These are phyloP conservation scores for Epicoccum sorghinum DNA, from an alignment of 2,329 filamentous ascomycete species.

Conservation along the genomic window DNA sequence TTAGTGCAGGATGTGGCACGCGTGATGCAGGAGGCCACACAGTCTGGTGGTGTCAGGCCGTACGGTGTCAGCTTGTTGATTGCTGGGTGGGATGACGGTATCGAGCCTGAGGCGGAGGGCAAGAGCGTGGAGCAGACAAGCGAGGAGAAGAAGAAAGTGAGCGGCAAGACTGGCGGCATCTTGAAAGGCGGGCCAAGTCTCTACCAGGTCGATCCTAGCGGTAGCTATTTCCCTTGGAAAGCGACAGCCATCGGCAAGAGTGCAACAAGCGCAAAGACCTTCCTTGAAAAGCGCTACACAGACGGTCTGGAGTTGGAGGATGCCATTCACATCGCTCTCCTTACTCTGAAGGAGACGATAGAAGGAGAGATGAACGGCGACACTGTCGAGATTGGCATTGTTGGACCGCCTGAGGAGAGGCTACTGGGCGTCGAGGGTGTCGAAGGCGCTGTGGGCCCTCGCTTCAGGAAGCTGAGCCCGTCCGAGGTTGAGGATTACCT, in stretches of 20 bases:
- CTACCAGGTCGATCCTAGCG: slow-evolving; percentile 98
- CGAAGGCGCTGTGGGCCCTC: slow-evolving; percentile 80
- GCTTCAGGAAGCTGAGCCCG: slow-evolving; percentile 92
- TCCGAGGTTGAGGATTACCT: slow-evolving; percentile 99
- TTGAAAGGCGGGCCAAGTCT: slow-evolving; percentile 95
- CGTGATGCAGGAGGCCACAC: slow-evolving; percentile 98
- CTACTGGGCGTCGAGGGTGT: slow-evolving; percentile 90
- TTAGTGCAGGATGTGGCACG: slow-evolving; percentile 97
- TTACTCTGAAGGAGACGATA: slow-evolving; percentile 98
- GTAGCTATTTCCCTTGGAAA: slow-evolving; percentile 99
- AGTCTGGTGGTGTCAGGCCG: slow-evolving; percentile 94
- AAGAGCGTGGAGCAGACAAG: slow-evolving; percentile 60
- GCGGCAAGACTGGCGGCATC: slow-evolving; percentile 91
- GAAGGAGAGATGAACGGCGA: slow-evolving; percentile 99
- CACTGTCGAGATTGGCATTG: slow-evolving; percentile 97
- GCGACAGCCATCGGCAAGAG: slow-evolving; percentile 99
- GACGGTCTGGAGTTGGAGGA: slow-evolving; percentile 97
- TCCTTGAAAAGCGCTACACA: slow-evolving; percentile 98
- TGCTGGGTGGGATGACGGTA: slow-evolving; percentile 96
- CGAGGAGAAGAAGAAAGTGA: slow-evolving; percentile 71
- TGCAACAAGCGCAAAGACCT: slow-evolving; percentile 97
- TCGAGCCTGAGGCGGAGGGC: slow-evolving; percentile 80
- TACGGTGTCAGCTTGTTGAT: slow-evolving; percentile 96
- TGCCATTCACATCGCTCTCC: slow-evolving; percentile 94
- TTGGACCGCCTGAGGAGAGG: slow-evolving; percentile 91